phyloP scores from a whole-genome alignment of 2,329 filamentous ascomycete genomes.

The Davidsoniella australis region DNA sequence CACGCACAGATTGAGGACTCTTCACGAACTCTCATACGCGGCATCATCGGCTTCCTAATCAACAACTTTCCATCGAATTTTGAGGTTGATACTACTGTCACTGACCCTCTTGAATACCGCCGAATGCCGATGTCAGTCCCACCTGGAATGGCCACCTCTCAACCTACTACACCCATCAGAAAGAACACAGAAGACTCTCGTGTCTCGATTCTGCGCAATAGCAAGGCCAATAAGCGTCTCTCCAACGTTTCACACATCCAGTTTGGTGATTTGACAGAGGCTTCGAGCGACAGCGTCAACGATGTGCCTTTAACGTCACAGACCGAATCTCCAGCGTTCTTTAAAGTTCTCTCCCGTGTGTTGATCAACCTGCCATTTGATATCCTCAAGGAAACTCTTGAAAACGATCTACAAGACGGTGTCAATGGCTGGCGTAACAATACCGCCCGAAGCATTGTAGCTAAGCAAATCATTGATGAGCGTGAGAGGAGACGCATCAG shows the following conservation, averaged over 20 bases:
- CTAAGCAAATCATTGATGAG: conserved; percentile 34
- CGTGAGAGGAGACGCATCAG: conserved; percentile 38
- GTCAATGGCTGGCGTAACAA: conserved; percentile 32
- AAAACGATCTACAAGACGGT: conserved; percentile 33
- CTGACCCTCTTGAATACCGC: conserved; percentile 22
- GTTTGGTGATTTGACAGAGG: conserved; percentile 47
- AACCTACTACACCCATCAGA: background rate
- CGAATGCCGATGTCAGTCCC: conserved; percentile 22
- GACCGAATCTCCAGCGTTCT: conserved; percentile 19
- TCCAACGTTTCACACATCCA: conserved; percentile 40
- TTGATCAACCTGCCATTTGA: conserved; percentile 54
- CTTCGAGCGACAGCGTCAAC: conserved; percentile 14
- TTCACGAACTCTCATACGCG: conserved; percentile 35
- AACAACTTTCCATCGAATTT: conserved; percentile 44
- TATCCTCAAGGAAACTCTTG: conserved; percentile 47
- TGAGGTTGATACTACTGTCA: conserved; percentile 32
- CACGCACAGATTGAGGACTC: conserved; percentile 27
- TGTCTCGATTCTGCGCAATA: conserved; percentile 7
- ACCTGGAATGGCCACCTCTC: conserved; percentile 6
- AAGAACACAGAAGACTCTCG: conserved; percentile 3
- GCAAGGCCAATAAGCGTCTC: conserved; percentile 15
- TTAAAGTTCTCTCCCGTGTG: conserved; percentile 43
- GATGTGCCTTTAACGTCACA: conserved; percentile 17
- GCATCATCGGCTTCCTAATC: conserved; percentile 40
- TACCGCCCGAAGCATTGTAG: conserved; percentile 29